Base-by-base conservation (phyloP, 164 flowering plant genomes). In the Taxillus chinensis region DNA sequence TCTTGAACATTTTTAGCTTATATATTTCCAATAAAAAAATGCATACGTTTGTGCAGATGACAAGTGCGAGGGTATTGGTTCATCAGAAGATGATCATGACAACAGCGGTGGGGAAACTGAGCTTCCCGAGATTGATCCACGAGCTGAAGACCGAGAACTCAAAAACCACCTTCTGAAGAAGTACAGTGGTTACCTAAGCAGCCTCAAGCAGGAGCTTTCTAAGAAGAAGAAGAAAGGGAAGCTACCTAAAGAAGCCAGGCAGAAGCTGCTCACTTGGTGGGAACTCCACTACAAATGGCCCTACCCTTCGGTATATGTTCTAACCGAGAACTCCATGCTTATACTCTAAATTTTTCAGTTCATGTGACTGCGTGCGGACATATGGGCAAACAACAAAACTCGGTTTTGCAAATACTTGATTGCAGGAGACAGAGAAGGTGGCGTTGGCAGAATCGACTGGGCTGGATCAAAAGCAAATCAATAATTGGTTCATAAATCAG, bases 141-240 rank as follows among this genome's bases (percentile, higher is more conserved):
- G 89, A 0, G 85, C 95, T 39, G 96, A 92, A 71, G 96, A 92
- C 49, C 77, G 95, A 7, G 98, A 92, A 52, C 86, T 92, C 10
- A 92, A 92, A 79, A 82, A 79, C 71, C 96, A 86, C 66, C 78
- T 92, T 2, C 52, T 92, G 71, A 87, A 78, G 76, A 92, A 89
- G 66, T 92, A 92, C 38, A 92, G 98, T 67, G 98, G 98, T 14
- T 92, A 92, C 71, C 70, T 92, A 60, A 80, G 98, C 45, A 87
- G 95, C 67, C 89, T 92, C 49, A 89, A 89, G 77, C 98, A 92
- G 70, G 98, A 92, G 59, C 91, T 92, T 52, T 86, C 95, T 16
- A 92, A 89, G 90, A 92, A 92, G 61, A 86, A 83, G 78, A 92
- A 92, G 84, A 89, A 89, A 77, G 96, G 96, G 40, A 92, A 92